These are phyloP conservation scores for Metschnikowia noctiluminum DNA, from an alignment of 805 yeast species.

Conservation along the genomic window DNA sequence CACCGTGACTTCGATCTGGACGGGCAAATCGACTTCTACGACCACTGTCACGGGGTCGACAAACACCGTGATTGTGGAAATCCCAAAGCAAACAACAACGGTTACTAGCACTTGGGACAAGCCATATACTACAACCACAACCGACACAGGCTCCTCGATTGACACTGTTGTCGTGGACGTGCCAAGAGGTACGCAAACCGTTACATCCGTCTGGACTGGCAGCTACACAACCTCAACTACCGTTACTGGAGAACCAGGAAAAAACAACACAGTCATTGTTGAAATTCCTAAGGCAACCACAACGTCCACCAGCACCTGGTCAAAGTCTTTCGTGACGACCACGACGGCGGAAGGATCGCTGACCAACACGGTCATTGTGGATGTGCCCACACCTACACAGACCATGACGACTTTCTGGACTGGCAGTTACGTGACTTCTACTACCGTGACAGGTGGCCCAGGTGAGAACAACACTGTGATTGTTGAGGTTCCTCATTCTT, in stretches of 20 bases:
- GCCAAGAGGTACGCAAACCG: slow-evolving; percentile 8
- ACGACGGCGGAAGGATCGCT: background rate
- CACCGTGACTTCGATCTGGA: slow-evolving; percentile 10
- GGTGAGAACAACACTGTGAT: too few species aligned
- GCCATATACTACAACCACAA: slow-evolving; percentile 6
- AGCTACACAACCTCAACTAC: too few species aligned
- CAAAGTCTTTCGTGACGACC: background rate
- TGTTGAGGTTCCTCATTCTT: slow-evolving; percentile 9
- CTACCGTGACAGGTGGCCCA: slow-evolving; percentile 4
- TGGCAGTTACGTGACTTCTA: background rate
- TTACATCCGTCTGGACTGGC: slow-evolving; percentile 14
- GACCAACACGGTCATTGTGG: slow-evolving; percentile 5
- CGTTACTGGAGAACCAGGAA: slow-evolving; percentile 8
- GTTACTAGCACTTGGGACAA: slow-evolving; percentile 14
- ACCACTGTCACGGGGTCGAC: slow-evolving; percentile 8
- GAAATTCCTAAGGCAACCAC: slow-evolving; percentile 10
- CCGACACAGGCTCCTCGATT: slow-evolving; percentile 11
- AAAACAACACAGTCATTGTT: slow-evolving; percentile 10
- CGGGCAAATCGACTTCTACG: slow-evolving; percentile 1
- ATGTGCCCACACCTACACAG: slow-evolving; percentile 15
- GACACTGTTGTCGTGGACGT: slow-evolving; percentile 3
- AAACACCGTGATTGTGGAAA: slow-evolving; percentile 13
- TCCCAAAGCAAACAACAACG: slow-evolving; percentile 12
- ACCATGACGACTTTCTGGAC: slow-evolving; percentile 10
- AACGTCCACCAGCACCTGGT: slow-evolving; percentile 10